Conservation (phyloP, 768 basidiomycete species). For the Suillus weaverae region DNA sequence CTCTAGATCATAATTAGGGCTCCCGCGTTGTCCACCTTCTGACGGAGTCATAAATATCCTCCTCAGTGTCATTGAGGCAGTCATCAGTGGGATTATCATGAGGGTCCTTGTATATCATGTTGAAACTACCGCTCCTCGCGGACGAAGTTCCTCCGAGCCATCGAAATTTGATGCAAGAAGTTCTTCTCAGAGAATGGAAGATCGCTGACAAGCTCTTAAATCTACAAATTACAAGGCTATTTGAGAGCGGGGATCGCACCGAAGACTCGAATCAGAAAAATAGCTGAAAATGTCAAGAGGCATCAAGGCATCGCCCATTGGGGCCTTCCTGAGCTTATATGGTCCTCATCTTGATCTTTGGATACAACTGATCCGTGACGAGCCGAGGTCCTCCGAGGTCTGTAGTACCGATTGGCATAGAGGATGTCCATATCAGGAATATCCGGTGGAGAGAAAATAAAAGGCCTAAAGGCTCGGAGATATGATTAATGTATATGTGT, state of each 20-base stretch:
- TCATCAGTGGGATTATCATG: background rate
- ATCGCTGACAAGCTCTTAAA: background rate
- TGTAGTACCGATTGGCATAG: background rate
- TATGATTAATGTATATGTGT: background rate
- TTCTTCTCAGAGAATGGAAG: background rate
- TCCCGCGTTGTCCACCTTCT: background rate
- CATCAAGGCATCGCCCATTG: background rate
- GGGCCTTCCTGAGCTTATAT: background rate
- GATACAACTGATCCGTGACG: background rate
- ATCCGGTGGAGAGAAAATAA: constrained; percentile 23
- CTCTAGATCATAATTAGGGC: background rate
- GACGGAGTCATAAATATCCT: background rate
- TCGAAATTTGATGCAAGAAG: background rate
- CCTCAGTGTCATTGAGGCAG: background rate
- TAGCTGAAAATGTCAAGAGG: background rate
- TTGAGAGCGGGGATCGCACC: background rate
- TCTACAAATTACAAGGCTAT: background rate
- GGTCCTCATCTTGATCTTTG: background rate
- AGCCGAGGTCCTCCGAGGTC: constrained; percentile 3
- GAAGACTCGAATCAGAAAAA: background rate
- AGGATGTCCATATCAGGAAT: constrained; percentile 14
- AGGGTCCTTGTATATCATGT: background rate
- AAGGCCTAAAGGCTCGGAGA: constrained; percentile 24
- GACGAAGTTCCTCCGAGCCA: background rate
- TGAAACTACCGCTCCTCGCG: background rate